Conservation (phyloP, 768 basidiomycete genomes). For the Boletus coccyginus region DNA sequence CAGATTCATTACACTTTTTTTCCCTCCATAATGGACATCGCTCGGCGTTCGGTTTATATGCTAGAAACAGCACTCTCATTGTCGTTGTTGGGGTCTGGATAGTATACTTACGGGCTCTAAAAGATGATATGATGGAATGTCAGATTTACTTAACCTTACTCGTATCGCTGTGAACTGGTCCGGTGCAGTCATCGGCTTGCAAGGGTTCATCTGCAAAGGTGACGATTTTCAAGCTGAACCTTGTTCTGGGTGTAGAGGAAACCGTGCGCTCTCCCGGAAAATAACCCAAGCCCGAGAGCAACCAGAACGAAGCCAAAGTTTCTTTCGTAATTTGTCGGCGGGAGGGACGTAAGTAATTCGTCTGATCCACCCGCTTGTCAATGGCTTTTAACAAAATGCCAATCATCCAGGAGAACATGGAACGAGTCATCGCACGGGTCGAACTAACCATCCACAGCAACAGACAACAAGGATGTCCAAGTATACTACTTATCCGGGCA, state of each 20-base stretch:
- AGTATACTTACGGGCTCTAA: conserved; percentile 4
- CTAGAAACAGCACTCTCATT: background rate
- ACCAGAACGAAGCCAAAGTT: background rate
- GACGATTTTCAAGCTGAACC: too few relatives aligned
- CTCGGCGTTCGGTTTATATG: conserved; percentile 4
- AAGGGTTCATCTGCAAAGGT: background rate
- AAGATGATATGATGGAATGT: conserved; percentile 1
- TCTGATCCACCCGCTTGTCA: background rate
- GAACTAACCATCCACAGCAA: too few relatives aligned
- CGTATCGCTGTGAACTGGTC: background rate
- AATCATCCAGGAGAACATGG: too few relatives aligned
- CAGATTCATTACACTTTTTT: background rate
- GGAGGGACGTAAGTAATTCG: too few relatives aligned
- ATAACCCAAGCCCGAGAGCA: too few relatives aligned
- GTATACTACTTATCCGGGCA: too few relatives aligned
- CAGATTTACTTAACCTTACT: background rate
- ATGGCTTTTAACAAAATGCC: background rate
- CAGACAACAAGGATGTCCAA: too few relatives aligned
- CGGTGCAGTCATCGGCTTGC: too few relatives aligned
- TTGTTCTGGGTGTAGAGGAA: background rate
- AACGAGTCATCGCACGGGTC: background rate
- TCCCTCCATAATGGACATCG: conserved; percentile 6
- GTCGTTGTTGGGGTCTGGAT: background rate
- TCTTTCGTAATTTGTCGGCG: background rate
- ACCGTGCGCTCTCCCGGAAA: background rate